Evolutionary conservation across 2,329 filamentous ascomycete species (phyloP), one percentile per base, ranked within the genome.

Genomic region (Trematosphaeria pertusa): DNA sequence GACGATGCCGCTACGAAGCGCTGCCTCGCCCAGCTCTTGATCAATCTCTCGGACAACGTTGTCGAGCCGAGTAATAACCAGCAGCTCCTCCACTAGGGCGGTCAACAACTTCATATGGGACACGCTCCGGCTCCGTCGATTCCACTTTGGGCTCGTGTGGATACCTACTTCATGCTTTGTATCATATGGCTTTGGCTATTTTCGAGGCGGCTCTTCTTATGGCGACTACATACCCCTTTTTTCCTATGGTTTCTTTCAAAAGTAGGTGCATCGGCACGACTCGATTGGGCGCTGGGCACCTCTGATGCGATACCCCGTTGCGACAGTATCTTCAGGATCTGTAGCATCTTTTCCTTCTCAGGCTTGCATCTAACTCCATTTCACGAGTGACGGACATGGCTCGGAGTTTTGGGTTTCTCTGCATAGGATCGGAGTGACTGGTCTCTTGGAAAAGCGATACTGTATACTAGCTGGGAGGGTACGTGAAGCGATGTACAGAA

Each of bases 1-100:
- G 94, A 99, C 66, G 94, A 99, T 68, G 94, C 94, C 11, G 94
- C 94, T 1, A 99, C 94, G 0, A 99, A 99, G 79, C 87, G 94
- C 48, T 99, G 94, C 73, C 86, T 99, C 24, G 90, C 92, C n/a
- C 94, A 97, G 74, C 85, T 99, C 7, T 81, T 97, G 50, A 95
- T 97, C 76, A 97, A 97, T 69, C 84, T 99, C 43, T 95, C 91
- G 8, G 94, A 97, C 73, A 93, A 89, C 58, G 87, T 92, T 49
- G 86, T 83, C 49, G 82, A 85, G 48, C 59, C 67, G 15, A 53
- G 63, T 15, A 69, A 66, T 48, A 71, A 72, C 48, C 70, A 71
- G 48, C 62, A 65, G 34, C 58, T 70, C 19, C 64, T 72, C 48
- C 70, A 72, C 41, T 71, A 53, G 54, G n/a, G 24, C 12, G 12